phyloP scores from a whole-genome alignment of 306 rosid genomes.

The Oxytropis ochrocephala region DNA sequence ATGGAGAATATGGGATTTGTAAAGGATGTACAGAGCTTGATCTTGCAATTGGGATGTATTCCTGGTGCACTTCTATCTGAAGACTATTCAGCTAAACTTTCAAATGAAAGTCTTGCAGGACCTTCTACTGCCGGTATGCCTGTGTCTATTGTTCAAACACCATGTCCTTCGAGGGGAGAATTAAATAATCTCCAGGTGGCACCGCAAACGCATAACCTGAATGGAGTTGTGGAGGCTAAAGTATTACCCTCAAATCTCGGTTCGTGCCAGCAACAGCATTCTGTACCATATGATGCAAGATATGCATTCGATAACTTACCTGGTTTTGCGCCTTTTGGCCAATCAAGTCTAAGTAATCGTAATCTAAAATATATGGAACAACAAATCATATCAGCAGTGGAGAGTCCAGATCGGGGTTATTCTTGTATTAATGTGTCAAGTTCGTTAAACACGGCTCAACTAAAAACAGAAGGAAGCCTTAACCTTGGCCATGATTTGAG shows the following conservation, averaged over 20 bases:
- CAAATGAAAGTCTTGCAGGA: slow-evolving; percentile 29
- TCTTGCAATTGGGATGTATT: slow-evolving; percentile 57
- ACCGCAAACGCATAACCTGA: slow-evolving; percentile 26
- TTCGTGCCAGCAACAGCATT: slow-evolving; percentile 33
- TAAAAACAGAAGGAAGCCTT: slow-evolving; percentile 36
- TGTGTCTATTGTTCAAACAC: slow-evolving; percentile 29
- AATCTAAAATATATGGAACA: slow-evolving; percentile 31
- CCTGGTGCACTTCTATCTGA: slow-evolving; percentile 71
- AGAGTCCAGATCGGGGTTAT: slow-evolving; percentile 19
- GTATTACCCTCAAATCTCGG: slow-evolving; percentile 37
- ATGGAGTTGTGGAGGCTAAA: slow-evolving; percentile 41
- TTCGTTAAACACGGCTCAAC: slow-evolving; percentile 31
- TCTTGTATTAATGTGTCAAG: slow-evolving; percentile 30
- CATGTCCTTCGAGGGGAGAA: slow-evolving; percentile 26
- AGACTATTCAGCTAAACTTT: slow-evolving; percentile 43
- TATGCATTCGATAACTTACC: slow-evolving; percentile 29
- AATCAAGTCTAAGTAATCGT: slow-evolving; percentile 33
- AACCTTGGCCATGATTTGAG: slow-evolving; percentile 18
- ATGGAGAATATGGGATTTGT: slow-evolving; percentile 66
- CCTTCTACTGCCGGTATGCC: slow-evolving; percentile 32
- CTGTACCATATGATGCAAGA: slow-evolving; percentile 32
- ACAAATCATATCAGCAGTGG: slow-evolving; percentile 31
- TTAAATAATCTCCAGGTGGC: slow-evolving; percentile 32
- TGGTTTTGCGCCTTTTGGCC: slow-evolving; percentile 29
- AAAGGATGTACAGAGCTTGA: slow-evolving; percentile 59